Base-by-base conservation (phyloP, 2,329 filamentous ascomycete species). In the Hawksworthiomyces lignivorus region DNA sequence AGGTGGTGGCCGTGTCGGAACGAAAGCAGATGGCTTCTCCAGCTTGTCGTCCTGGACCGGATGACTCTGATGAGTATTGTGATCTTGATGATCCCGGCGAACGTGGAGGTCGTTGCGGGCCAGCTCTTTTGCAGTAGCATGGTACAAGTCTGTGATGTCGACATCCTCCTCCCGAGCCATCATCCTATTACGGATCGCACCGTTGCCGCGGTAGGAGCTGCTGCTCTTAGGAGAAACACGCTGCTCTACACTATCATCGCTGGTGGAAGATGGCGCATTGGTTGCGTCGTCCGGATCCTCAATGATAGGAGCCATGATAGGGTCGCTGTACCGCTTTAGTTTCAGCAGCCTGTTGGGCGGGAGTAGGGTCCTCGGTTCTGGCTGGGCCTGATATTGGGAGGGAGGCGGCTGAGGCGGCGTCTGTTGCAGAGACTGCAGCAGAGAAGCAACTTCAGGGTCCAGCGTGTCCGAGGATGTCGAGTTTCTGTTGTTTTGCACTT, bases 101-200 rank as follows among this genome's bases (percentile, higher is more conserved):
- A n/a, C n/a, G n/a, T n/a, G 20, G 14, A 14, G n/a, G 29, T 24
- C 27, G 28, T 26, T 41, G 14, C 19, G 24, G 11, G 53, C 53
- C 7, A 54, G 45, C 20, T 53, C 47, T 12, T 48, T 48, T 5
- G 50, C 46, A n/a, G 52, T 47, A 9, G 46, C 44, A 32, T 56
- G 54, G 36, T 56, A 56, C 10, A 56, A 48, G 30, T 54, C 53
- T 22, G 15, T 19, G 9, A 15, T 20, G 24, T 26, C 24, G 24
- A 26, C 7, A 26, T 26, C 24, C 7, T 26, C 24, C 7, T 26
- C 24, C n/a, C n/a, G n/a, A n/a, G n/a, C n/a, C n/a, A n/a, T n/a
- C n/a, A n/a, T n/a, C n/a, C n/a, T n/a, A 11, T 14, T 28, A 9
- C 17, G 14, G 24, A 17, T 22, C 19, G 3, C 18, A 7, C 8